phyloP scores from a whole-genome alignment of 306 rosid species.

The Prunus persica region DNA sequence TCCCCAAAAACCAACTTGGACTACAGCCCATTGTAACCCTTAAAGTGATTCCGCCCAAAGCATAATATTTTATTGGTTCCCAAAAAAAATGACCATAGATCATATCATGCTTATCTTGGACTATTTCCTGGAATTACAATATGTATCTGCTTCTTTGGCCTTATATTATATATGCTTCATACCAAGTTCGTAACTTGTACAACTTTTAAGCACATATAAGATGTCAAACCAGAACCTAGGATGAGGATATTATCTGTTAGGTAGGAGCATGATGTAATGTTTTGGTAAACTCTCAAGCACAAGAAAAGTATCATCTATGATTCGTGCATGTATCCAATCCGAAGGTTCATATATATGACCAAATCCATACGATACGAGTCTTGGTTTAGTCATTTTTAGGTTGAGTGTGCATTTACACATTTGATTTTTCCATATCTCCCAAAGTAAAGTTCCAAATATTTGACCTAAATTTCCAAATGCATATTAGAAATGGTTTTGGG shows the following conservation, averaged over 20 bases:
- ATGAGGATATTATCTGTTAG: slow-evolving; percentile 5
- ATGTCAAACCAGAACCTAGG: background rate
- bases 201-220: background rate
- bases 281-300: slow-evolving; percentile 13
- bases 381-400: slow-evolving; percentile 8
- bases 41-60: background rate
- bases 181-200: background rate
- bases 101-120: background rate
- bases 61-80: background rate
- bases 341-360: background rate
- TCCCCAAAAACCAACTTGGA: no score
- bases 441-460: background rate
- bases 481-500: no score
- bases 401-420: slow-evolving; percentile 22
- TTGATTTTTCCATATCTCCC: background rate
- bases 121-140: background rate
- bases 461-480: background rate
- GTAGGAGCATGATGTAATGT: slow-evolving; percentile 25
- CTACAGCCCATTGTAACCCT: no score
- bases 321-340: slow-evolving; percentile 14
- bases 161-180: background rate
- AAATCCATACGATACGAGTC: background rate
- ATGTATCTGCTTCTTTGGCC: no score
- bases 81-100: background rate
- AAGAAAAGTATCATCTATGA: slow-evolving; percentile 1